phyloP scores from a whole-genome alignment of 768 basidiomycete genomes.

The Mycena amicta region DNA sequence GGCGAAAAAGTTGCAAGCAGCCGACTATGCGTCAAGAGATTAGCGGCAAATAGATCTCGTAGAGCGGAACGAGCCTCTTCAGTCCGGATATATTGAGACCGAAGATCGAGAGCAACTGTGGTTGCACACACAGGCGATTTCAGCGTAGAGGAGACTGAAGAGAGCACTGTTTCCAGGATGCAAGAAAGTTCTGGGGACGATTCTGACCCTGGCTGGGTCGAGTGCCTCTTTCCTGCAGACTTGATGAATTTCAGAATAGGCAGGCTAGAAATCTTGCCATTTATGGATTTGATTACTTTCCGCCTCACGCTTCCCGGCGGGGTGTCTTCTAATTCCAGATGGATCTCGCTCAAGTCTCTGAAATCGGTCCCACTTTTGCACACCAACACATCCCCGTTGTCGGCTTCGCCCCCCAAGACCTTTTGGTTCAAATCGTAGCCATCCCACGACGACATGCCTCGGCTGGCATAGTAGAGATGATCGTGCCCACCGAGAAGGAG shows the following conservation, averaged over 20 bases:
- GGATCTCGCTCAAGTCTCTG: constrained; percentile 78
- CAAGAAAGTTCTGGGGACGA: constrained; percentile 57
- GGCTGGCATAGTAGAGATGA: constrained; percentile 76
- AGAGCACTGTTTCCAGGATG: constrained; percentile 64
- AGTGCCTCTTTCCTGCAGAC: constrained; percentile 74
- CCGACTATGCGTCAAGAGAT: constrained; percentile 49
- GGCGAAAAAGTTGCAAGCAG: constrained; percentile 80
- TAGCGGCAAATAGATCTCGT: background rate
- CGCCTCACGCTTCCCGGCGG: constrained; percentile 64
- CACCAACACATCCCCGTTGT: constrained; percentile 69
- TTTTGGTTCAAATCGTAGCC: constrained; percentile 54
- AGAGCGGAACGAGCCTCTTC: constrained; percentile 51
- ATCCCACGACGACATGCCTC: constrained; percentile 68
- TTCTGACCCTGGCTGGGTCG: constrained; percentile 57
- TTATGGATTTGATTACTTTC: constrained; percentile 63
- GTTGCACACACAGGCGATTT: constrained; percentile 78
- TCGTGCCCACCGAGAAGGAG: constrained; percentile 89
- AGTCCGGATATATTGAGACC: constrained; percentile 74
- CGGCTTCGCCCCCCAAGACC: constrained; percentile 70
- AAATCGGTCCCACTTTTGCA: constrained; percentile 92
- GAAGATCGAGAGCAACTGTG: constrained; percentile 66
- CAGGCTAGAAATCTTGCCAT: no score
- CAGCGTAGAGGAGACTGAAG: constrained; percentile 67
- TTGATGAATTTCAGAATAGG: background rate
- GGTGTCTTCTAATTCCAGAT: constrained; percentile 60